Conservation (phyloP, 306 rosid species). For the Rosa persica region DNA sequence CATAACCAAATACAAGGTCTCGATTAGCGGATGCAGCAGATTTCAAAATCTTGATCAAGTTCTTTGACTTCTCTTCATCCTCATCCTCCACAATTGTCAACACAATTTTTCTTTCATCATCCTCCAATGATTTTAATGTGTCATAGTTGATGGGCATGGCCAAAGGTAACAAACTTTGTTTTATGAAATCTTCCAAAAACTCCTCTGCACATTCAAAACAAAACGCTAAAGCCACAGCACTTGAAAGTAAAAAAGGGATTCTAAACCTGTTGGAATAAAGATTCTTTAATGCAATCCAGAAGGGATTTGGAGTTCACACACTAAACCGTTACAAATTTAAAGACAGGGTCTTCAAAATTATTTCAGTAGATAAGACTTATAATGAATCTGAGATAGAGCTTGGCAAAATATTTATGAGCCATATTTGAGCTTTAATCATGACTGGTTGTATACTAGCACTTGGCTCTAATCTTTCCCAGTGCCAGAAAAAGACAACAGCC, state of each 20-base stretch:
- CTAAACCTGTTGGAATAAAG: neutral
- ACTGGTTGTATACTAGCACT: neutral
- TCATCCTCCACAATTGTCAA: conserved; percentile 85
- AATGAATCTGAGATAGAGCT: neutral
- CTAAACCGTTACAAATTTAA: neutral
- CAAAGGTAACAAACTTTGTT: conserved; percentile 72
- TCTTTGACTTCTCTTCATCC: conserved; percentile 60
- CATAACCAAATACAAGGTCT: conserved; percentile 82
- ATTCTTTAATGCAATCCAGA: neutral
- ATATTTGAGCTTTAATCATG: neutral
- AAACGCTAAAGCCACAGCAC: neutral
- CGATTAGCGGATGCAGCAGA: conserved; percentile 97
- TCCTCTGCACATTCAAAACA: conserved; percentile 54
- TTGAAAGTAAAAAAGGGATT: neutral
- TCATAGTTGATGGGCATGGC: conserved; percentile 71
- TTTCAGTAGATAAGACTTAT: neutral
- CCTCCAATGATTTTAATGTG: conserved; percentile 60
- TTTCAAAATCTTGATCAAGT: conserved; percentile 66
- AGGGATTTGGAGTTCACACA: neutral
- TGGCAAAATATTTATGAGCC: neutral
- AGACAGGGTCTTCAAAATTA: neutral
- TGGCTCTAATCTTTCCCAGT: neutral
- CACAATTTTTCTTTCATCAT: conserved; percentile 76
- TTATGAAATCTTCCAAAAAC: conserved; percentile 76
- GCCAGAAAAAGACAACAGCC: neutral